Conservation (phyloP, 495 filamentous ascomycete genomes). For the Sordaria brevicollis region DNA sequence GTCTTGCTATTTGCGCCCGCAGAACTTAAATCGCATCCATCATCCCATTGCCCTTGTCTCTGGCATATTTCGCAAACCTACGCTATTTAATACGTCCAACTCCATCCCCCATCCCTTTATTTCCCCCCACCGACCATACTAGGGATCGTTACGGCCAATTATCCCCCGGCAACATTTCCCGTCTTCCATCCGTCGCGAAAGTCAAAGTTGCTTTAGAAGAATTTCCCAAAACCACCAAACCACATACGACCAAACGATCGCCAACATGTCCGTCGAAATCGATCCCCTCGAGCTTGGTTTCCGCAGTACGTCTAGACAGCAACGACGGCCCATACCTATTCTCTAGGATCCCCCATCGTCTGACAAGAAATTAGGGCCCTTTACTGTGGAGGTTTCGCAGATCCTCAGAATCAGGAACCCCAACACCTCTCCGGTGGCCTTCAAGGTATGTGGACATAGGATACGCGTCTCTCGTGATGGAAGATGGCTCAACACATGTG, state of each 20-base stretch:
- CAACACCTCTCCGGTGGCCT: slow-evolving; percentile 71
- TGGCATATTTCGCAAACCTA: background rate
- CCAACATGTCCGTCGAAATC: slow-evolving; percentile 85
- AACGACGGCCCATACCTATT: background rate
- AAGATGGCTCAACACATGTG: background rate
- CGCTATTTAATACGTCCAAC: background rate
- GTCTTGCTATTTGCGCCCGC: background rate
- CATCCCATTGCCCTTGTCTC: background rate
- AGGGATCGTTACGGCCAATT: background rate
- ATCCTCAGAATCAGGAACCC: slow-evolving; percentile 71
- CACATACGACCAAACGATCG: background rate
- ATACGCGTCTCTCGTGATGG: background rate
- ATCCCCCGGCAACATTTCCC: background rate
- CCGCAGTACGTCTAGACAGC: slow-evolving; percentile 54
- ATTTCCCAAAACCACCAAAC: background rate
- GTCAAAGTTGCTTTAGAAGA: background rate
- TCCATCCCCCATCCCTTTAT: background rate
- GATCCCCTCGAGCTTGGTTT: slow-evolving; percentile 88
- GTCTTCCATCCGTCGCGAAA: background rate
- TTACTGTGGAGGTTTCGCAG: slow-evolving; percentile 84
- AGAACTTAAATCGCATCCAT: background rate
- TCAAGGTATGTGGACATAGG: slow-evolving; percentile 62
- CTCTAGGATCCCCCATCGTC: background rate
- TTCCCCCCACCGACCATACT: background rate
- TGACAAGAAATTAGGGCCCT: slow-evolving; percentile 58